Conservation (phyloP, 768 basidiomycete genomes). For the Mrakia frigida region DNA sequence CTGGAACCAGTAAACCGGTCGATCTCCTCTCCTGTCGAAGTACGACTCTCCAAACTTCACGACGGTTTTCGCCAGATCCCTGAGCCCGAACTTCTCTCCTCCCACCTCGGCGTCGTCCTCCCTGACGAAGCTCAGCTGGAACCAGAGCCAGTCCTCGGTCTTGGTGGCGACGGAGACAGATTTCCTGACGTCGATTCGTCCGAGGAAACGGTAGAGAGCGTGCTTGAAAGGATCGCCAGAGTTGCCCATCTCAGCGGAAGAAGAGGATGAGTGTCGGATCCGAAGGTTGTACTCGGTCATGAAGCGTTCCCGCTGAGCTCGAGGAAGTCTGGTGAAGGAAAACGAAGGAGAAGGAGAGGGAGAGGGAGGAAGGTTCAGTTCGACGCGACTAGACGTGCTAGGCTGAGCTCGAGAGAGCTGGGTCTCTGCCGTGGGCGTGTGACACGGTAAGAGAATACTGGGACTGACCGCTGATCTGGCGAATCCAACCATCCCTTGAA, state of each 20-base stretch:
- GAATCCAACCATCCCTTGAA: slow-evolving; percentile 80
- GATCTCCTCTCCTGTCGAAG: slow-evolving; percentile 55
- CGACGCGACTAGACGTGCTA: not conserved
- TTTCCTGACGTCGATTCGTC: slow-evolving; percentile 79
- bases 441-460: too few relatives aligned
- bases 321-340: slow-evolving; percentile 39
- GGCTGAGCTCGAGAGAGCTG: slow-evolving; percentile 24
- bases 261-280: slow-evolving; percentile 55
- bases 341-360: not conserved
- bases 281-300: slow-evolving; percentile 55
- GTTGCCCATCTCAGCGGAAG: slow-evolving; percentile 51
- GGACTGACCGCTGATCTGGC: slow-evolving; percentile 58
- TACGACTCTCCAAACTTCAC: slow-evolving; percentile 46
- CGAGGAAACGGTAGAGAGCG: slow-evolving; percentile 91
- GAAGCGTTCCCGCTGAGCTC: slow-evolving; percentile 59
- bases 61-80: slow-evolving; percentile 43
- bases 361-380: not conserved
- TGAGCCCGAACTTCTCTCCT: slow-evolving; percentile 55
- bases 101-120: slow-evolving; percentile 54
- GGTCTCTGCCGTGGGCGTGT: too few relatives aligned
- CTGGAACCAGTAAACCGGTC: slow-evolving; percentile 50
- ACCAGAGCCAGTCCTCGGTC: slow-evolving; percentile 98
- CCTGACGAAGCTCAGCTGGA: slow-evolving; percentile 80
- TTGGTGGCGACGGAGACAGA: slow-evolving; percentile 81
- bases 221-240: slow-evolving; percentile 83